A percentile compares a stretch with the other conserved stretches of the same genome.
These are phyloP conservation scores for Candida maris DNA, from an alignment of 805 yeast species.

Conservation along the genomic window DNA sequence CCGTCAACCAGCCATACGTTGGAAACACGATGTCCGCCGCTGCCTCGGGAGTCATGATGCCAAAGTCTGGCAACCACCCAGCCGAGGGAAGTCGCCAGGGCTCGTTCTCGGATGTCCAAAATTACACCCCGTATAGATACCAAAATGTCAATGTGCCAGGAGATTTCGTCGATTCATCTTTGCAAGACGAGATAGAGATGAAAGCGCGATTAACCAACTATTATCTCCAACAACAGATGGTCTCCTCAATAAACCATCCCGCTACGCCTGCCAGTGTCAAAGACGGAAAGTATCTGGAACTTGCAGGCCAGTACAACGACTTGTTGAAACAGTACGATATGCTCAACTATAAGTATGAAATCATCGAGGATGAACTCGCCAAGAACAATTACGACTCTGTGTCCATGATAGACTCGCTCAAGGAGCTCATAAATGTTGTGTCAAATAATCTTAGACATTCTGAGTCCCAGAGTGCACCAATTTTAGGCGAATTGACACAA, in stretches of 20 bases:
- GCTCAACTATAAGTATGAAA: conserved; percentile 44
- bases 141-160: conserved; percentile 19
- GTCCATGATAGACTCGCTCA: conserved; percentile 41
- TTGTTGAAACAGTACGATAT: conserved; percentile 41
- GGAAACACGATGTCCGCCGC: neutral
- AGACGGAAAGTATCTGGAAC: conserved; percentile 12
- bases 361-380: conserved; percentile 44
- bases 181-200: conserved; percentile 24
- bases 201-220: conserved; percentile 21
- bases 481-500: conserved; percentile 8
- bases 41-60: neutral
- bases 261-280: conserved; percentile 4
- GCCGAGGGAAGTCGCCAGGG: neutral
- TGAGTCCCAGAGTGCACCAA: conserved; percentile 11
- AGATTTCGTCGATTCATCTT: conserved; percentile 15
- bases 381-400: conserved; percentile 52
- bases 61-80: conserved; percentile 2
- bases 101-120: conserved; percentile 18
- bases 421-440: conserved; percentile 18
- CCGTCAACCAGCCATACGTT: conserved; percentile 1
- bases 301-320: conserved; percentile 30
- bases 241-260: conserved; percentile 13
- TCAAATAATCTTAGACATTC: conserved; percentile 8
- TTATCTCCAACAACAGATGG: conserved; percentile 22
- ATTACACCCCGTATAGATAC: conserved; percentile 25